A percentile compares a stretch with the other conserved stretches of the same genome.
Evolutionary conservation across 768 basidiomycete species (phyloP).

Genomic region (Kwoniella botswanensis): DNA sequence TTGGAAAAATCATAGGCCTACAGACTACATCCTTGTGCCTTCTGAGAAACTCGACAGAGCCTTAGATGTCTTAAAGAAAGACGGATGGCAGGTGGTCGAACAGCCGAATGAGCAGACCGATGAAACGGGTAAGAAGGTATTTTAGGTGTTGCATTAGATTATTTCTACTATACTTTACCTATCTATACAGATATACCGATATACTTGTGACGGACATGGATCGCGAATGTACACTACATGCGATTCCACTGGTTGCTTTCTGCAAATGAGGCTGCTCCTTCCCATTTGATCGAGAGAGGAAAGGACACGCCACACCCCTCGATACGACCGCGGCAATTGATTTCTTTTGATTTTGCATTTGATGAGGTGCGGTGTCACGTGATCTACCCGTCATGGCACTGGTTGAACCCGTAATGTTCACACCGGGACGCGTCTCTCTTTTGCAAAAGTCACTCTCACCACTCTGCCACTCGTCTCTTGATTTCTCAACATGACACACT

Average conservation of each 20-base stretch:
- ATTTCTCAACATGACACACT: background rate
- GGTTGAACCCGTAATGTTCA: background rate
- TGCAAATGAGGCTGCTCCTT: too few relatives aligned
- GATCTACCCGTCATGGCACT: background rate
- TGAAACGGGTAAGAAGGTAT: too few relatives aligned
- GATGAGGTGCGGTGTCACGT: conserved; percentile 3
- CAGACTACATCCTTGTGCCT: conserved; percentile 27
- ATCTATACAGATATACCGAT: too few relatives aligned
- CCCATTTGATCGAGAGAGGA: background rate
- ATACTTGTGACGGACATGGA: too few relatives aligned
- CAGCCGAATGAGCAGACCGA: conserved; percentile 2
- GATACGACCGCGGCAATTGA: background rate
- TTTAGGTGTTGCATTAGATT: too few relatives aligned
- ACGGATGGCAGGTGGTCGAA: conserved; percentile 23
- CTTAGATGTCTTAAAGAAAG: conserved; percentile 10
- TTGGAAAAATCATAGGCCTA: conserved; percentile 12
- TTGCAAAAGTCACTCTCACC: background rate
- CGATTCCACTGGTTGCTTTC: too few relatives aligned
- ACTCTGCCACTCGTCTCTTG: background rate
- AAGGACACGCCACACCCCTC: background rate
- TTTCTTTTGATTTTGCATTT: background rate
- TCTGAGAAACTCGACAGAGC: conserved; percentile 16
- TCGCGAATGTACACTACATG: too few relatives aligned
- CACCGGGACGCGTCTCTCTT: conserved; percentile 19
- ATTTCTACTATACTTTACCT: too few relatives aligned